Evolutionary conservation across 768 basidiomycete genomes (phyloP), one percentile per base, ranked within the genome.

Genomic region (Tricholoma saponaceum): DNA sequence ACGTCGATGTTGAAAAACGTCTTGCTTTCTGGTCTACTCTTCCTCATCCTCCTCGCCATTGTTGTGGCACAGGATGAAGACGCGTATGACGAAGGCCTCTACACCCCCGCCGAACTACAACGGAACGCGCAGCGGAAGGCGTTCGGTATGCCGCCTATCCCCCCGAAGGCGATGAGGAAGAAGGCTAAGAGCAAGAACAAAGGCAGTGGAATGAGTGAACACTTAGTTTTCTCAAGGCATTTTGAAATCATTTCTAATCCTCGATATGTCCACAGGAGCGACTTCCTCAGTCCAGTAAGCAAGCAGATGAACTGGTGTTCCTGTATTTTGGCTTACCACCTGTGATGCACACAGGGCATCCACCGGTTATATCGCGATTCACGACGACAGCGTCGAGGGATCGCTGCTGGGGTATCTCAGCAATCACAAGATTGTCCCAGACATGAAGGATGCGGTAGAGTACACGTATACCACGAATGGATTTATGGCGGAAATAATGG

Each of bases 341-440:
- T 39, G 26, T 16, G 28, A 13, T 13, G 28, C 26, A 12, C 30
- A 5, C 37, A 62, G 54, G 5, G 20, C 51, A 2, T 59, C 50
- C 14, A 37, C 58, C 4, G 63, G 63, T 5, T 56, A 62, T 25
- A 64, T 64, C 16, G 55, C 63, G 16, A 57, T 64, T 7, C 61
- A 60, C 30, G 46, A 33, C 8, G 52, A 44, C 10, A 50, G 25
- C 16, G 35, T 52, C 18, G 52, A 53, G 32, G 61, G 61, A 5
- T 57, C 61, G 5, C 39, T 62, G 46, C 14, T 62, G 4, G 63
- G 63, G 9, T 64, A 62, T 46, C 61, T 64, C 25, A 44, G 55
- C 9, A 37, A 16, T 10, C 57, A 64, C 56, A 56, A 52, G 20
- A 30, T 64, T 9, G 61, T 62, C 2, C 35, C 23, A 8, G 26